These are phyloP conservation scores for Plantago lanceolata DNA, from an alignment of 305 asterid species.

Conservation along the genomic window DNA sequence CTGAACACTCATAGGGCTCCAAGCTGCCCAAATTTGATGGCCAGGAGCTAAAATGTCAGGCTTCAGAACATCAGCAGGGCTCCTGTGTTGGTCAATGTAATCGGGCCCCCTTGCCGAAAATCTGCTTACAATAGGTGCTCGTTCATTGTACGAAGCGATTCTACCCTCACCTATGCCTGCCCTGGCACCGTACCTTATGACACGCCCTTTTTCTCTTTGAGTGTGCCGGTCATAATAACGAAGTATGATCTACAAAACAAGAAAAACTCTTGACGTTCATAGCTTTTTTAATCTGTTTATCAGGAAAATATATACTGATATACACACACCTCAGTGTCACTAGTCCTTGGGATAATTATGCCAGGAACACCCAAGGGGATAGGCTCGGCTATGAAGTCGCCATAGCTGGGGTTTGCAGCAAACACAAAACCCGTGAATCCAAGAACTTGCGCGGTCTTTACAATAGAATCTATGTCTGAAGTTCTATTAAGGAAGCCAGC, in stretches of 20 bases:
- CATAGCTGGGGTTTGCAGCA: constrained; percentile 64
- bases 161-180: constrained; percentile 88
- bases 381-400: constrained; percentile 87
- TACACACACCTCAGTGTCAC: constrained; percentile 61
- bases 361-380: constrained; percentile 78
- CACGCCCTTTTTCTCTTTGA: constrained; percentile 46
- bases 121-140: constrained; percentile 80
- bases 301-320: background rate
- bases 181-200: constrained; percentile 45
- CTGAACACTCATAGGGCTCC: constrained; percentile 84
- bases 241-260: constrained; percentile 42
- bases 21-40: constrained; percentile 93
- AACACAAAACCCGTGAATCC: constrained; percentile 67
- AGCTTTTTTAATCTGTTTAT: background rate
- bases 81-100: constrained; percentile 47
- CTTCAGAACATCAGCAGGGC: constrained; percentile 74
- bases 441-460: constrained; percentile 53
- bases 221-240: constrained; percentile 61
- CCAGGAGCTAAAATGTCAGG: constrained; percentile 95
- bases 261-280: background rate
- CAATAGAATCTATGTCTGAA: constrained; percentile 50
- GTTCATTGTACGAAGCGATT: constrained; percentile 51
- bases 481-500: constrained; percentile 67
- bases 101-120: constrained; percentile 93
- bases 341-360: constrained; percentile 62